phyloP scores from a whole-genome alignment of 805 yeast species.

The Jamesozyma hellenica region DNA sequence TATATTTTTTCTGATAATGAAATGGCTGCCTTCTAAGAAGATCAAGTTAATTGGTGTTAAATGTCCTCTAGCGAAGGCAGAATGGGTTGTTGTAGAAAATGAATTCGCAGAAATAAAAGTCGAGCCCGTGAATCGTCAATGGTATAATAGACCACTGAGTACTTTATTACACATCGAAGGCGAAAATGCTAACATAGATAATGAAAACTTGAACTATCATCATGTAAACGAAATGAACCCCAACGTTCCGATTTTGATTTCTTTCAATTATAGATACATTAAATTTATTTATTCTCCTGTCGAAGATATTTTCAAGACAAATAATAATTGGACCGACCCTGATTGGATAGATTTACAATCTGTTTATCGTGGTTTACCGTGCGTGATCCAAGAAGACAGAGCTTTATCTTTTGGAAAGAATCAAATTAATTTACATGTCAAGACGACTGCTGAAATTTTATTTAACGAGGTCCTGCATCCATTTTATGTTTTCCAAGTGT shows the following conservation, averaged over 20 bases:
- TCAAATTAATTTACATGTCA: constrained; percentile 64
- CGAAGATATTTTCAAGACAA: constrained; percentile 76
- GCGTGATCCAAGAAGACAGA: constrained; percentile 59
- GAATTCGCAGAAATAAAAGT: constrained; percentile 80
- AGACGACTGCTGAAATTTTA: constrained; percentile 51
- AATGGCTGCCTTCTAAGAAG: constrained; percentile 81
- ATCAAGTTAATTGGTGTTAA: constrained; percentile 56
- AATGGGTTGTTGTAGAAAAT: constrained; percentile 89
- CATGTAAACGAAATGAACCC: constrained; percentile 28
- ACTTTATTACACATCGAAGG: constrained; percentile 40
- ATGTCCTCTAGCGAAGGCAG: constrained; percentile 68
- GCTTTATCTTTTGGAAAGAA: constrained; percentile 67
- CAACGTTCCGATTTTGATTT: constrained; percentile 54
- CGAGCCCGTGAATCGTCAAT: constrained; percentile 42
- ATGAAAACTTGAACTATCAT: constrained; percentile 8
- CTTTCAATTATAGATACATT: constrained; percentile 75
- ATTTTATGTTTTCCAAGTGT: constrained; percentile 87
- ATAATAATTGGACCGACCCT: constrained; percentile 77
- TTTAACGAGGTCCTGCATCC: constrained; percentile 90
- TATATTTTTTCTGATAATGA: constrained; percentile 53
- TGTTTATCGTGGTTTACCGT: constrained; percentile 57
- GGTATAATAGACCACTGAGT: constrained; percentile 66
- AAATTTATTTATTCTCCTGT: constrained; percentile 75
- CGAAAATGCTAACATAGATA: constrained; percentile 14
- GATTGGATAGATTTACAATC: constrained; percentile 57